Evolutionary conservation across 169 alveolate species (phyloP), one percentile per base, ranked within the genome.

Genomic region (Plasmodium cynomolgi): DNA sequence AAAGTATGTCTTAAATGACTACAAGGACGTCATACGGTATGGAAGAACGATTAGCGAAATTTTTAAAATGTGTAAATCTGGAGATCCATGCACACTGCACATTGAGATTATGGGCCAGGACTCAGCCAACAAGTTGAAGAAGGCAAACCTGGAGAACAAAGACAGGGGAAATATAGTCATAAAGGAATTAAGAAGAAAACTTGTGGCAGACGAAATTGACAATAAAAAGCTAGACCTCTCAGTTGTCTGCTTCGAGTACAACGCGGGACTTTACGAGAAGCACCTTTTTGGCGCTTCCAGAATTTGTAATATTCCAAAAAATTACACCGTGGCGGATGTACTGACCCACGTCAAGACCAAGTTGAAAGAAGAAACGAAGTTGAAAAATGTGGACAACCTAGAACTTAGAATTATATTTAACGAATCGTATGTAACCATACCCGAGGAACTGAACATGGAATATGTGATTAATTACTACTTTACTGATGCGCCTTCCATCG

Each of bases 321-420:
- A 31, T 71, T 91, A 81, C 79, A 82, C 95, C 26, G 95, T 91
- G 11, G 84, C 68, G 3, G 92, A 91, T 91, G 95, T 91, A 13
- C 58, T 91, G 62, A 3, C 29, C 9, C 54, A 81, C 77, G 31
- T 91, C 1, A 82, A 72, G 79, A 91, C 50, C 1, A 73, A 71
- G 56, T 13, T 91, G 44, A 71, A 58, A 56, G 95, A 91, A 73
- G 92, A 91, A 72, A 31, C 92, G 8, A 91, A 91, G 58, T 31
- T 91, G 37, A 72, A 50, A 34, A 81, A 23, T 72, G 34, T 34
- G n/a, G 72, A 83, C 1, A 73, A 75, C 6, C 29, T 91, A 72
- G 73, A 83, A 73, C 54, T 91, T 47, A 47, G 39, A 73, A 41
- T 91, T 3, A 82, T 91, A n/a, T 31, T 20, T 91, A 82, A 91